Conservation (phyloP, 208 protist genomes). For the Spironucleus salmonicida region DNA sequence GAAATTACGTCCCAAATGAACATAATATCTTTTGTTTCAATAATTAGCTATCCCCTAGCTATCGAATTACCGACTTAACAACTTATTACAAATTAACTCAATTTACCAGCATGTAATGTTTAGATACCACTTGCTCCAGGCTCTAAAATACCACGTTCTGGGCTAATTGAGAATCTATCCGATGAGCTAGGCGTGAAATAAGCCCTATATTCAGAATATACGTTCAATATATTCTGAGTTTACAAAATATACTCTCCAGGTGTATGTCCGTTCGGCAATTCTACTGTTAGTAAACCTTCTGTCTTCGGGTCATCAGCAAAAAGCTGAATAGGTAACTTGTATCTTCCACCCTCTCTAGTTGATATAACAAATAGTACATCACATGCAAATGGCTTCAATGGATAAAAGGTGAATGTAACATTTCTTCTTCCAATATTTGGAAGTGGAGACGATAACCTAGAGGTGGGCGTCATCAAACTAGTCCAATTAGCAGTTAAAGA, state of each 20-base stretch:
- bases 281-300: neutral
- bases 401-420: neutral
- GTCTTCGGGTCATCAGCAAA: neutral
- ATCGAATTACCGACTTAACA: neutral
- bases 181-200: conserved; percentile 19
- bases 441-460: neutral
- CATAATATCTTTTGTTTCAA: conserved; percentile 23
- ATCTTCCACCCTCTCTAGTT: neutral
- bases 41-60: neutral
- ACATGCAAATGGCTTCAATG: conserved; percentile 22
- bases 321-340: conserved; percentile 5
- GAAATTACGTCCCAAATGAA: conserved; percentile 27
- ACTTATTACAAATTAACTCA: neutral
- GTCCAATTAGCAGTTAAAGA: neutral
- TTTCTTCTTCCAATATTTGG: neutral
- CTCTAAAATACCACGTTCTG: conserved; percentile 5
- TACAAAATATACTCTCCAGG: conserved; percentile 1
- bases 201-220: conserved; percentile 23
- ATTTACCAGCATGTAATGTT: neutral
- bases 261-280: neutral
- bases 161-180: conserved; percentile 8
- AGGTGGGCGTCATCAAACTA: neutral
- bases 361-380: neutral
- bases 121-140: neutral
- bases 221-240: conserved; percentile 3